Percentiles rank a stretch among this genome's conserved stretches.
These are phyloP conservation scores for Emericellopsis cladophorae DNA, from an alignment of 2,329 filamentous ascomycete species.

Conservation along the genomic window DNA sequence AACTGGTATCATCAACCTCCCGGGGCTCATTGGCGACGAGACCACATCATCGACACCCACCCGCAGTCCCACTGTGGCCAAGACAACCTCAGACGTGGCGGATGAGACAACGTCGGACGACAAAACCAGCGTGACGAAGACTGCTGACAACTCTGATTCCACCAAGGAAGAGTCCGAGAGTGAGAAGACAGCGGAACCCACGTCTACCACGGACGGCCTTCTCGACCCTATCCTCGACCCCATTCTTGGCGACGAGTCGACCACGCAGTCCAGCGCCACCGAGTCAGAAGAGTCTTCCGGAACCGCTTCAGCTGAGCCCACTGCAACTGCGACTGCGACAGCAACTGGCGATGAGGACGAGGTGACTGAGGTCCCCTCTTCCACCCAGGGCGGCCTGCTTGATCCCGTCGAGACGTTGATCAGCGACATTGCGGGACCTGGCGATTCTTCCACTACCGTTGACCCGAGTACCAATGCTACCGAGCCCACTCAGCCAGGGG, in stretches of 20 bases:
- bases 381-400: neutral
- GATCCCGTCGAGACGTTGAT: conserved; percentile 1
- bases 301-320: neutral
- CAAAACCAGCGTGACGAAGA: neutral
- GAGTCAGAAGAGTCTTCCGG: neutral
- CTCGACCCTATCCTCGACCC: conserved; percentile 1
- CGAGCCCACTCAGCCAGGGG: neutral
- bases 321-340: neutral
- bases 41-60: neutral
- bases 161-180: neutral
- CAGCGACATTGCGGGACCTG: neutral
- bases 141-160: neutral
- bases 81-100: conserved; percentile 4
- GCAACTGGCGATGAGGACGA: neutral
- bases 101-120: neutral
- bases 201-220: neutral
- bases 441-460: neutral
- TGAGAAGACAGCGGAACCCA: neutral
- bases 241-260: conserved; percentile 5
- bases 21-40: conserved; percentile 3
- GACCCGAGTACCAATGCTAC: neutral
- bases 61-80: conserved; percentile 1
- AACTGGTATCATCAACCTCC: conserved; percentile 10
- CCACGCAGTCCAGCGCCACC: neutral
- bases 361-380: conserved; percentile 1